Evolutionary conservation across 192 early-diverging fungal genomes (phyloP), one percentile per base, ranked within the genome.

Genomic region (Podila clonocystis): DNA sequence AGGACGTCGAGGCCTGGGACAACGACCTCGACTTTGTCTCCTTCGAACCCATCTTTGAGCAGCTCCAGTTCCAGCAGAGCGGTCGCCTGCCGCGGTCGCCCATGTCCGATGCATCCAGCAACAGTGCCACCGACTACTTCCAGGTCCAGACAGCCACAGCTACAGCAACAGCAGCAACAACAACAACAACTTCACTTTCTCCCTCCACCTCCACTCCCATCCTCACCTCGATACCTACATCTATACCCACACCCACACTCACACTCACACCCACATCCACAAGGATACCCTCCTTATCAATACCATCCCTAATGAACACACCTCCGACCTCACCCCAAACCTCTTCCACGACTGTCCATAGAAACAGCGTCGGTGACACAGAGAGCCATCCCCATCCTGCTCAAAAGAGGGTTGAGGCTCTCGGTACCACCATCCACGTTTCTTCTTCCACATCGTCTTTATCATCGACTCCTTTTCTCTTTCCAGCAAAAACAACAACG

Each of bases 1-100:
- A 62, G n/a, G 62, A 70, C 20, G 34, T 72, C 19, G 76, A 79
- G 22, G 26, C 60, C 19, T 79, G 76, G 76, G 76, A 79, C 64
- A 66, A 79, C 41, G 69, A 69, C n/a, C 71, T 68, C 30, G 76
- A 79, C 29, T 58, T 79, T 12, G 70, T 66, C 45, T 28, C 69
- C 6, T 58, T 79, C 15, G 65, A 71, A 26, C 69, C 62, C 24
- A 66, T 79, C 28, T 57, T 79, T n/a, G 76, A 71, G 29, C 70
- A 72, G 29, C 70, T 79, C 38, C 68, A 58, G 52, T 55, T 55
- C 52, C 52, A 55, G 52, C 52, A n/a, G 8, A 28, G 30, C 2
- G 63, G 59, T 29, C 57, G 60, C 28, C 50, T 65, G 26, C 65
- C 76, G 12, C 69, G 65, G 5, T 79, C 76, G 29, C 69, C 76